A percentile compares a stretch with the other conserved stretches of the same genome.
These are phyloP conservation scores for Blastobotrys raffinosifermentans DNA, from an alignment of 1,139 yeast species.

Conservation along the genomic window DNA sequence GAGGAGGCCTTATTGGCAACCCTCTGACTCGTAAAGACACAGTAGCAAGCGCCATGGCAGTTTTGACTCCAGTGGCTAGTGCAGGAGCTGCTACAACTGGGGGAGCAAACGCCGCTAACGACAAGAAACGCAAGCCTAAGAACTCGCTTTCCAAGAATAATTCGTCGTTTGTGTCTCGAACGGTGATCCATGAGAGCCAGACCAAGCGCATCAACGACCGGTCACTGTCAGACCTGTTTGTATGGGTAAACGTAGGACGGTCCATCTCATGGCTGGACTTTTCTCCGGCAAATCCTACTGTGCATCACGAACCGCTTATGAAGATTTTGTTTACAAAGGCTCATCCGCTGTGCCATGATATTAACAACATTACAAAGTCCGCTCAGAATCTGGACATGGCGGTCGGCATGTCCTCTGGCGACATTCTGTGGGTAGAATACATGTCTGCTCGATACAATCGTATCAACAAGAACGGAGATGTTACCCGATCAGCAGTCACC, in stretches of 20 bases:
- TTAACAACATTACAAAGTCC: slow-evolving; percentile 34
- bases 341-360: slow-evolving; percentile 38
- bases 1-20: slow-evolving; percentile 3
- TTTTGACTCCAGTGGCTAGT: background rate
- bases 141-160: slow-evolving; percentile 34
- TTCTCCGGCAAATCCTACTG: slow-evolving; percentile 15
- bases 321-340: slow-evolving; percentile 37
- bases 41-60: slow-evolving; percentile 2
- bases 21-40: slow-evolving; percentile 7
- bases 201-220: slow-evolving; percentile 30
- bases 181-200: slow-evolving; percentile 34
- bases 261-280: slow-evolving; percentile 35
- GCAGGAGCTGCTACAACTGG: background rate
- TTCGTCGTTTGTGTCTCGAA: slow-evolving; percentile 36
- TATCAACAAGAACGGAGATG: slow-evolving; percentile 43
- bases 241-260: slow-evolving; percentile 34
- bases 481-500: slow-evolving; percentile 34
- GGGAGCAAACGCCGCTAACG: slow-evolving; percentile 2
- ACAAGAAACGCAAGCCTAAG: slow-evolving; percentile 28
- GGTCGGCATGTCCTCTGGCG: slow-evolving; percentile 49
- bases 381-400: slow-evolving; percentile 41
- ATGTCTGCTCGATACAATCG: slow-evolving; percentile 43
- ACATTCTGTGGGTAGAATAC: slow-evolving; percentile 51
- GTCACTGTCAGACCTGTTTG: slow-evolving; percentile 22
- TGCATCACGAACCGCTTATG: slow-evolving; percentile 33